These are phyloP conservation scores for Shiraia bambusicola DNA, from an alignment of 2,329 filamentous ascomycete genomes.

Conservation along the genomic window DNA sequence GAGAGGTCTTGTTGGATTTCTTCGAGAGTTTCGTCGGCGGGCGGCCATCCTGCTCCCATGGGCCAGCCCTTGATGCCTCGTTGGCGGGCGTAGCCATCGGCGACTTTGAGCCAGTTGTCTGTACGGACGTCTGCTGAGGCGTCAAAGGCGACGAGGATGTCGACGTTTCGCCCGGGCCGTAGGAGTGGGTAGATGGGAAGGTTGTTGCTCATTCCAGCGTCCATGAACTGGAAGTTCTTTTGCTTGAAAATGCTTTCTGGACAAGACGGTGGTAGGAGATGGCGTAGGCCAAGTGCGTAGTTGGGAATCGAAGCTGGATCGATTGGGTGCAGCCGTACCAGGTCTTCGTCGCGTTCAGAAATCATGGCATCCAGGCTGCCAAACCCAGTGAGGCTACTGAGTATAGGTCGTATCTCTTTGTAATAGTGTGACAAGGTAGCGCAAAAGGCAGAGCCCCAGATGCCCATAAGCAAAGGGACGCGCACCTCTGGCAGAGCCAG, in stretches of 20 bases:
- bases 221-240: conserved; percentile 72
- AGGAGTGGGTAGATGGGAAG: conserved; percentile 93
- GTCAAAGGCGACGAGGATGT: conserved; percentile 90
- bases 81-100: conserved; percentile 88
- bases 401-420: conserved; percentile 81
- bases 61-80: conserved; percentile 94
- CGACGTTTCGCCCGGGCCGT: conserved; percentile 82
- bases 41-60: conserved; percentile 90
- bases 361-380: conserved; percentile 78
- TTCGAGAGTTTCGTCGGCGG: conserved; percentile 57
- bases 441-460: conserved; percentile 97
- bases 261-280: conserved; percentile 71
- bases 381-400: conserved; percentile 74
- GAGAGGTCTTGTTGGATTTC: conserved; percentile 67
- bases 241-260: conserved; percentile 72
- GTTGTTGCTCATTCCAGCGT: conserved; percentile 98
- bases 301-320: conserved; percentile 91
- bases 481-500: conserved; percentile 81
- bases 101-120: conserved; percentile 94
- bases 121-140: conserved; percentile 89
- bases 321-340: conserved; percentile 92
- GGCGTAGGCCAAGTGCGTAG: conserved; percentile 79
- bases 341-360: conserved; percentile 75
- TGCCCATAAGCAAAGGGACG: conserved; percentile 80
- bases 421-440: conserved; percentile 96